A percentile compares a stretch with the other conserved stretches of the same genome.
phyloP scores from a whole-genome alignment of 2,329 filamentous ascomycete species.

The Ascochyta lentis region DNA sequence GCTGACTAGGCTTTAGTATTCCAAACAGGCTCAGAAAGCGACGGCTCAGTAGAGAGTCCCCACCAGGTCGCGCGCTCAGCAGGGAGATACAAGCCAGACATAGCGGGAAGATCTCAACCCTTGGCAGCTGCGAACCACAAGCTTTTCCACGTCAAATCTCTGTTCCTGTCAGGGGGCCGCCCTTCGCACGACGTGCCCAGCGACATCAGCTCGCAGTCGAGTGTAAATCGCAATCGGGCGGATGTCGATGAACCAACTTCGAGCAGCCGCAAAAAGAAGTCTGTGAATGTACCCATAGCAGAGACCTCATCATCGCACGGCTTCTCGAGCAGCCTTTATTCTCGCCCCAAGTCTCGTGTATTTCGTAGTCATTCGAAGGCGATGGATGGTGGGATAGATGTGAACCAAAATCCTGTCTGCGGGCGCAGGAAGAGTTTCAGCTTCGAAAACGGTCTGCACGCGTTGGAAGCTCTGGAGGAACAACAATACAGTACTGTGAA shows the following conservation, averaged over 20 bases:
- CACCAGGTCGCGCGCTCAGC: background rate
- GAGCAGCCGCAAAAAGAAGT: background rate
- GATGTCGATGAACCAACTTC: background rate
- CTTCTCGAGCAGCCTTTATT: slow-evolving; percentile 3
- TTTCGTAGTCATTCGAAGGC: background rate
- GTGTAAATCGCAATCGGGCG: background rate
- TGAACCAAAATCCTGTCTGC: background rate
- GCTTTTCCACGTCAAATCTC: background rate
- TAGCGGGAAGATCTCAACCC: background rate
- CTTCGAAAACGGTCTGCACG: background rate
- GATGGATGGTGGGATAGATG: slow-evolving; percentile 6
- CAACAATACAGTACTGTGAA: background rate
- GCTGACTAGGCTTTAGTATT: no score
- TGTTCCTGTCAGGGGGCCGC: background rate
- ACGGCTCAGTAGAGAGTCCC: background rate
- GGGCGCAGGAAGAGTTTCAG: background rate
- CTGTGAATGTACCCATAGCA: background rate
- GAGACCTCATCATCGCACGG: background rate
- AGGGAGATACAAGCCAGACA: background rate
- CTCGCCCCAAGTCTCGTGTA: background rate
- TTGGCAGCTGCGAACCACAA: background rate
- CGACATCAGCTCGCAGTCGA: background rate
- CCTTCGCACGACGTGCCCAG: background rate
- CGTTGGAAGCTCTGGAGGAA: background rate
- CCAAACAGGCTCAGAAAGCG: no score